These are phyloP conservation scores for Pleodorina starrii DNA, from an alignment of 139 green algal species.

Conservation along the genomic window DNA sequence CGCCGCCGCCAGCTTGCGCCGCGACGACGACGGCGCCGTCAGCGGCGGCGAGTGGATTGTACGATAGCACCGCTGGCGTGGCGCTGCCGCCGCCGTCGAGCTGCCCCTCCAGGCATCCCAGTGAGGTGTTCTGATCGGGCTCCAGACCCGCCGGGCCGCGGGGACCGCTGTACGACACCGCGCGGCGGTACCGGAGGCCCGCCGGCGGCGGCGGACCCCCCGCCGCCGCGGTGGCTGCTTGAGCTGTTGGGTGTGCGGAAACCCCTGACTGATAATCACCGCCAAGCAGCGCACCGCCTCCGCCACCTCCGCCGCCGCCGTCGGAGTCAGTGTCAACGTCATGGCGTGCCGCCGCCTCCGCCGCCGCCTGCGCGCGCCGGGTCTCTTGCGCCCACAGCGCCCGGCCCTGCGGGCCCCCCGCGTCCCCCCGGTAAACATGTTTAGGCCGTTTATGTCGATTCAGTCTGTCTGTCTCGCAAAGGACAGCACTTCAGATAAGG, in stretches of 20 bases:
- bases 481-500: too few relatives aligned
- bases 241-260: too few relatives aligned
- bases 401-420: not conserved
- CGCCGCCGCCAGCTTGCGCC: not conserved
- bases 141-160: not conserved
- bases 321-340: not conserved
- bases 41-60: too few relatives aligned
- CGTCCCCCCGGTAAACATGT: too few relatives aligned
- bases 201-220: not conserved
- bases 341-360: not conserved
- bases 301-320: not conserved
- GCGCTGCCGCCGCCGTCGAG: too few relatives aligned
- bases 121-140: not conserved
- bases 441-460: too few relatives aligned
- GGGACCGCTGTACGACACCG: not conserved
- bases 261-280: not conserved
- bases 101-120: constrained; percentile 2
- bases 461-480: too few relatives aligned
- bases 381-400: constrained; percentile 11
- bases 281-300: not conserved
- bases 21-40: not conserved
- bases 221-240: not conserved
- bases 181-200: not conserved
- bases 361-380: not conserved
- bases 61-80: too few relatives aligned